Percentiles rank a stretch among this genome's conserved stretches.
Conservation (phyloP, 2,329 filamentous ascomycete species). For the Botrytis porri region DNA sequence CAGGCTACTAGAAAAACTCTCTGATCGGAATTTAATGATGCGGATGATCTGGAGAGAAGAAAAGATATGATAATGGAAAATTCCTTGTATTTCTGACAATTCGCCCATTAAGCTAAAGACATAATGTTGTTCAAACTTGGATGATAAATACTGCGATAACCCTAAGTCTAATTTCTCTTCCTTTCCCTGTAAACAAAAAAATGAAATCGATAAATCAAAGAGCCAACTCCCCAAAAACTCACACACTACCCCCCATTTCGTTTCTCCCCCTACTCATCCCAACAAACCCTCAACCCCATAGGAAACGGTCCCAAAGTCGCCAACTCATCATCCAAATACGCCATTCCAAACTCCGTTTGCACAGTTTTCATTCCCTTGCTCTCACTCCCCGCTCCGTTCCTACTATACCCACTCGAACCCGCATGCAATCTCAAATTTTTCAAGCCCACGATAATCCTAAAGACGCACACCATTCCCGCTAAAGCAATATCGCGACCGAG, state of each 20-base stretch:
- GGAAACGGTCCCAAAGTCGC: slow-evolving; percentile 53
- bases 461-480: slow-evolving; percentile 54
- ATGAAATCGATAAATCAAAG: neutral
- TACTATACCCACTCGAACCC: slow-evolving; percentile 38
- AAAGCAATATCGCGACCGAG: slow-evolving; percentile 63
- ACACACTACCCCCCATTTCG: neutral
- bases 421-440: slow-evolving; percentile 24
- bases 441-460: slow-evolving; percentile 32
- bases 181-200: neutral
- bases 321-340: slow-evolving; percentile 67
- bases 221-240: neutral
- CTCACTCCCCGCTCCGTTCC: slow-evolving; percentile 38
- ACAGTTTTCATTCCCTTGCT: slow-evolving; percentile 30
- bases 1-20: too few species aligned
- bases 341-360: slow-evolving; percentile 25
- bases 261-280: slow-evolving; percentile 28
- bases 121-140: neutral
- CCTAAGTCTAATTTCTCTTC: neutral
- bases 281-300: slow-evolving; percentile 35
- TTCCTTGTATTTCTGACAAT: neutral
- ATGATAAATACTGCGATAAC: neutral
- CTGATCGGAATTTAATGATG: neutral
- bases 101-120: neutral
- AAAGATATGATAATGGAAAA: neutral
- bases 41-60: neutral